A percentile compares a stretch with the other conserved stretches of the same genome.
Conservation (phyloP, 345 rosid genomes). For the Euphorbia lathyris region DNA sequence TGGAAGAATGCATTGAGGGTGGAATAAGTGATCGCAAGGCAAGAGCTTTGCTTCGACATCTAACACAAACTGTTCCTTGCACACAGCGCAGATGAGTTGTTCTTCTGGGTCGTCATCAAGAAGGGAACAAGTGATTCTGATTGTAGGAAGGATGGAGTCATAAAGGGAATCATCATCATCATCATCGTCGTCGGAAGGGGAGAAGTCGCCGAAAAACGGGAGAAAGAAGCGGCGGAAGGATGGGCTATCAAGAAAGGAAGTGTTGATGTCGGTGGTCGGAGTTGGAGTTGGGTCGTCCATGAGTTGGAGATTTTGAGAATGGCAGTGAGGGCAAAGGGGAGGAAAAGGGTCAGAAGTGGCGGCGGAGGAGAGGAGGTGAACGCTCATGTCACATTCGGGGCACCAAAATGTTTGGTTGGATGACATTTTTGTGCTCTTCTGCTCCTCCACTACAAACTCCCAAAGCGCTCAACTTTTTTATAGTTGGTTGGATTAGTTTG, state of each 20-base stretch:
- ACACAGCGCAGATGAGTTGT: constrained; percentile 44
- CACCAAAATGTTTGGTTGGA: constrained; percentile 51
- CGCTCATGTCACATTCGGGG: constrained; percentile 59
- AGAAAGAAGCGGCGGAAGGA: constrained; percentile 42
- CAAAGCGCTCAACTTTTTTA: neutral
- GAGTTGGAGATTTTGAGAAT: constrained; percentile 25
- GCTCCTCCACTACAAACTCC: neutral
- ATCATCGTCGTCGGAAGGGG: constrained; percentile 22
- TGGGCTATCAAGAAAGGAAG: constrained; percentile 41
- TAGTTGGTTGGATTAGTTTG: constrained; percentile 1
- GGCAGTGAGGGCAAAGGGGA: constrained; percentile 44
- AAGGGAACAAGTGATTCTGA: constrained; percentile 37
- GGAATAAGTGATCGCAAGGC: constrained; percentile 55
- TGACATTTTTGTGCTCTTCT: constrained; percentile 5
- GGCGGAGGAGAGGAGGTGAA: constrained; percentile 35
- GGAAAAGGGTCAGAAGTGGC: constrained; percentile 17
- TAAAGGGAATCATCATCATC: neutral
- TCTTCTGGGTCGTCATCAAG: constrained; percentile 18
- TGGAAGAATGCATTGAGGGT: constrained; percentile 51
- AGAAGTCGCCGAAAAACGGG: constrained; percentile 26
- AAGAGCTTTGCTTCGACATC: constrained; percentile 43
- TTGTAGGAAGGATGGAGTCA: constrained; percentile 24
- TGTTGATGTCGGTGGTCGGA: neutral
- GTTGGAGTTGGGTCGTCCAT: constrained; percentile 31
- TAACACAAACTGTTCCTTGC: constrained; percentile 43